phyloP scores from a whole-genome alignment of 768 basidiomycete species.

The Naganishia vaughanmartiniae region DNA sequence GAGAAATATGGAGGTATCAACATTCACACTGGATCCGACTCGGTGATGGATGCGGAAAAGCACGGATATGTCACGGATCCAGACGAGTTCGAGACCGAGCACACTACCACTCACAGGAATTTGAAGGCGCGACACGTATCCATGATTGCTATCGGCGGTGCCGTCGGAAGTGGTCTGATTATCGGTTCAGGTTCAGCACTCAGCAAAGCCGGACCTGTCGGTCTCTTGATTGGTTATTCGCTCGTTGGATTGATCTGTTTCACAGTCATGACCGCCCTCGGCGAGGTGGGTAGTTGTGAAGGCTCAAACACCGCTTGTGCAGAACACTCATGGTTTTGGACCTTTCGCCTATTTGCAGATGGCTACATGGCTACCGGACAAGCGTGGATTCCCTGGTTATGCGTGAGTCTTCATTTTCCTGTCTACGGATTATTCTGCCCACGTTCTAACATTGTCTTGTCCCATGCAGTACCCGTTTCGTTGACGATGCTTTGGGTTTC shows the following conservation, averaged over 20 bases:
- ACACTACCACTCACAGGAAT: slow-evolving; percentile 11
- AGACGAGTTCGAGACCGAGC: slow-evolving; percentile 14
- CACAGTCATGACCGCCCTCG: slow-evolving; percentile 27
- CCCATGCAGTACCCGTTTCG: slow-evolving; percentile 39
- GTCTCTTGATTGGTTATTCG: slow-evolving; percentile 40
- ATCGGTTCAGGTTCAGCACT: slow-evolving; percentile 47
- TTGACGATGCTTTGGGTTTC: slow-evolving; percentile 46
- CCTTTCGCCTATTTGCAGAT: slow-evolving; percentile 28
- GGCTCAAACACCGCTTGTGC: no score
- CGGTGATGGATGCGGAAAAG: slow-evolving; percentile 17
- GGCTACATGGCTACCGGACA: slow-evolving; percentile 43
- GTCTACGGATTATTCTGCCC: not conserved
- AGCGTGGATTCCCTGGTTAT: slow-evolving; percentile 50
- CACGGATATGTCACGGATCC: not conserved
- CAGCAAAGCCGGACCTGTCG: slow-evolving; percentile 43
- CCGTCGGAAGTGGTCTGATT: slow-evolving; percentile 49
- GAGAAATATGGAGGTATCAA: slow-evolving; percentile 22
- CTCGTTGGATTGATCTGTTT: slow-evolving; percentile 39
- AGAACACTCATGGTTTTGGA: no score
- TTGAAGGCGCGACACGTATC: slow-evolving; percentile 39
- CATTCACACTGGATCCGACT: slow-evolving; percentile 1
- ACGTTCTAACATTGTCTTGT: not conserved
- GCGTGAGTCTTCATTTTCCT: slow-evolving; percentile 25
- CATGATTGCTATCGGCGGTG: slow-evolving; percentile 51
- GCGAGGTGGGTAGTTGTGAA: not conserved